These are phyloP conservation scores for Cylindrotheca fusiformis DNA, from an alignment of 108 stramenopile species.

Conservation along the genomic window DNA sequence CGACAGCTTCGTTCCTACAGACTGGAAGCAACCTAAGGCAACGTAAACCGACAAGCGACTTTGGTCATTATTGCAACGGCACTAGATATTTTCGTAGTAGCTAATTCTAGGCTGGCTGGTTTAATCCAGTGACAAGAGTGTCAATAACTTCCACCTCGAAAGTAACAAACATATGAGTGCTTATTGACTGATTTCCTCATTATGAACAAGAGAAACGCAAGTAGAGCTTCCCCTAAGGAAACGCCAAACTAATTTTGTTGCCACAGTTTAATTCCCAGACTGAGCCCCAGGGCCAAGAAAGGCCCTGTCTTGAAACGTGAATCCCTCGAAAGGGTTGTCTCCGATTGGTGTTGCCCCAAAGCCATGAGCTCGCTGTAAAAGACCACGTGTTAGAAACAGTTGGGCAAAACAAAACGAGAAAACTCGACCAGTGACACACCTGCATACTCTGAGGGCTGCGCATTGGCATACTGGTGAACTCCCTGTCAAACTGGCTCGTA, in stretches of 20 bases:
- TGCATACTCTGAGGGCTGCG: constrained; percentile 72
- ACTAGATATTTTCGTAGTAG: too few relatives aligned
- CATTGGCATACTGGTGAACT: constrained; percentile 90
- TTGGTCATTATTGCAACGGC: too few relatives aligned
- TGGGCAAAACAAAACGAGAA: not conserved
- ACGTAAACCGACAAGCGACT: too few relatives aligned
- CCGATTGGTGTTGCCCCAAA: constrained; percentile 58
- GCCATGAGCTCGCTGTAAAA: constrained; percentile 16
- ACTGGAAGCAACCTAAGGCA: constrained; percentile 44
- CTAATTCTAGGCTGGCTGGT: too few relatives aligned
- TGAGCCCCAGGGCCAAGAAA: constrained; percentile 17
- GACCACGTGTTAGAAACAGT: not conserved
- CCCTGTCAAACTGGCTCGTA: constrained; percentile 92
- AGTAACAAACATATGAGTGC: too few relatives aligned
- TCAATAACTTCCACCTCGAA: too few relatives aligned
- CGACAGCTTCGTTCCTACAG: constrained; percentile 74
- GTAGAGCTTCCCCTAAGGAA: too few relatives aligned
- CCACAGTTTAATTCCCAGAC: not conserved
- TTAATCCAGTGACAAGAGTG: too few relatives aligned
- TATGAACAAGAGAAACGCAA: too few relatives aligned
- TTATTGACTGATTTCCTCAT: too few relatives aligned
- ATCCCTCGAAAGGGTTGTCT: constrained; percentile 84
- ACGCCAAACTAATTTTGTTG: too few relatives aligned
- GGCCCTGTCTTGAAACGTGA: constrained; percentile 77
- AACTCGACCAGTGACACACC: not conserved